Conservation (phyloP, 2,329 filamentous ascomycete species). For the Chaetomium sp. region DNA sequence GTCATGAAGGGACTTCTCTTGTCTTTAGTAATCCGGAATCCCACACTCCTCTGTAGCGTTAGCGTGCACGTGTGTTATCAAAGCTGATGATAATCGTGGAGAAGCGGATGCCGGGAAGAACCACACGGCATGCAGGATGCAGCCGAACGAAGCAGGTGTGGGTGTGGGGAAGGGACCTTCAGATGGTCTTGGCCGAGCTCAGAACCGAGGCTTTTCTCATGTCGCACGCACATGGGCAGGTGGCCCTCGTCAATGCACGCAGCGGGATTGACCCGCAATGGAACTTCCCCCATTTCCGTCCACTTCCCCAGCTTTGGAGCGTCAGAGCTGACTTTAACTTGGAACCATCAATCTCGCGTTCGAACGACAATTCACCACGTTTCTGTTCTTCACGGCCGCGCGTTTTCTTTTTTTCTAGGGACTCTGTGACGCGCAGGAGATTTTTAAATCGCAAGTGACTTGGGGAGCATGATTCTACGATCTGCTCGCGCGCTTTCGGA, state of each 20-base stretch:
- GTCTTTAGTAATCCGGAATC: too few species aligned
- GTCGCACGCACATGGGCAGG: not conserved
- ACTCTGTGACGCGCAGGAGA: too few species aligned
- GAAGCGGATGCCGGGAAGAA: not conserved
- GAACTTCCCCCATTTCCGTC: not conserved
- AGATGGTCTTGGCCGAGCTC: conserved; percentile 3
- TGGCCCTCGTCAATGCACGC: conserved; percentile 1
- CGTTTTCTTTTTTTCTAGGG: too few species aligned
- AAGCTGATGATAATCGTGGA: too few species aligned
- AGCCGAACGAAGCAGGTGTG: not conserved
- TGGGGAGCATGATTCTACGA: too few species aligned
- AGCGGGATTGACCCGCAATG: not conserved
- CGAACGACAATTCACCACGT: not conserved
- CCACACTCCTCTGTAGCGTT: too few species aligned
- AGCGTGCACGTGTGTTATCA: too few species aligned
- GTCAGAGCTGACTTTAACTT: too few species aligned
- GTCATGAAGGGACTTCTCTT: too few species aligned
- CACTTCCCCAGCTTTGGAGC: too few species aligned
- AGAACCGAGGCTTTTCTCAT: conserved; percentile 8
- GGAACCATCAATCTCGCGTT: not conserved
- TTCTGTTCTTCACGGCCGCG: not conserved
- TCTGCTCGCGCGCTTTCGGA: too few species aligned
- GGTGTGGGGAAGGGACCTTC: conserved; percentile 9
- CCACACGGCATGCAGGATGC: not conserved
- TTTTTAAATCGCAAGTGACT: too few species aligned